phyloP scores from a whole-genome alignment of 768 basidiomycete genomes.

The Suillus subalutaceus region DNA sequence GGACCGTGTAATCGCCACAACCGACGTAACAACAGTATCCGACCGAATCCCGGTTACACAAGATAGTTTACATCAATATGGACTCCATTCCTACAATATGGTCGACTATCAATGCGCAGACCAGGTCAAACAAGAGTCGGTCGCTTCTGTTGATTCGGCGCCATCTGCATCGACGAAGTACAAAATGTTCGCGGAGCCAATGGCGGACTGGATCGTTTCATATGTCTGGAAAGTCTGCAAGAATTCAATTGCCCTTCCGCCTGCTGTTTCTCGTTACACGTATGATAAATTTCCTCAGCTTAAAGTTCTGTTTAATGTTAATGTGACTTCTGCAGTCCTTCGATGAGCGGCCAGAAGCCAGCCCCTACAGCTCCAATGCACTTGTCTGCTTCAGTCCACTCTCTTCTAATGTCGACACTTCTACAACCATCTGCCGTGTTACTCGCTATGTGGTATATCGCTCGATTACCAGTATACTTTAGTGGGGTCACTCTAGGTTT shows the following conservation, averaged over 20 bases:
- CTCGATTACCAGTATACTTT: conserved; percentile 72
- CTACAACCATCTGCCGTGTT: conserved; percentile 82
- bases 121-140: conserved; percentile 25
- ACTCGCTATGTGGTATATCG: conserved; percentile 82
- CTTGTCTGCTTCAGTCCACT: conserved; percentile 66
- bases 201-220: conserved; percentile 77
- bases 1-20: conserved; percentile 66
- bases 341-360: conserved; percentile 34
- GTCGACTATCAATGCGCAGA: conserved; percentile 9
- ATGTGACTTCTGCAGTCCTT: conserved; percentile 22
- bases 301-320: conserved; percentile 11
- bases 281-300: conserved; percentile 39
- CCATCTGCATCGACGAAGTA: conserved; percentile 53
- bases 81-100: conserved; percentile 20
- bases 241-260: conserved; percentile 64
- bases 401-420: conserved; percentile 75
- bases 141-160: conserved; percentile 41
- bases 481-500: conserved; percentile 50
- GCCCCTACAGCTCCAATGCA: conserved; percentile 42
- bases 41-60: conserved; percentile 22
- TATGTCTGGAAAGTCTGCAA: conserved; percentile 86
- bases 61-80: conserved; percentile 25
- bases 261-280: conserved; percentile 54
- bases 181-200: conserved; percentile 74
- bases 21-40: conserved; percentile 29